These are phyloP conservation scores for Podospora pseudocomata DNA, from an alignment of 495 filamentous ascomycete genomes.

Conservation along the genomic window DNA sequence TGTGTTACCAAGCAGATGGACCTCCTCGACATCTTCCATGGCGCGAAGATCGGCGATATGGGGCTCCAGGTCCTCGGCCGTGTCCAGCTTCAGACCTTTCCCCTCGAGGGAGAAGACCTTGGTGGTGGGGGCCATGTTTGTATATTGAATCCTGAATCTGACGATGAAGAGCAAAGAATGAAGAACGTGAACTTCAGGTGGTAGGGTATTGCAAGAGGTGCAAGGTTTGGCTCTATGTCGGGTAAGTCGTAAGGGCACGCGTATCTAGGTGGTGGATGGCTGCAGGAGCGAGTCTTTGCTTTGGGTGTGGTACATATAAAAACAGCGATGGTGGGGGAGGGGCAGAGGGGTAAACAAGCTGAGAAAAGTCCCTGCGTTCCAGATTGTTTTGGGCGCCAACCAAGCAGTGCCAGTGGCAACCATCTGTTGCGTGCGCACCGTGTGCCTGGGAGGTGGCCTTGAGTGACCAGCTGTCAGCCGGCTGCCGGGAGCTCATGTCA, in stretches of 20 bases:
- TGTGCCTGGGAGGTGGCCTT: neutral
- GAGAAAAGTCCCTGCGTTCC: slow-evolving; percentile 10
- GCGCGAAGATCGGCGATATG: slow-evolving; percentile 71
- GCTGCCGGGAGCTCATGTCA: neutral
- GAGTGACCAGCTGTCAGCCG: slow-evolving; percentile 8
- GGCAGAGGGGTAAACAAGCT: slow-evolving; percentile 22
- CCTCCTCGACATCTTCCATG: slow-evolving; percentile 73
- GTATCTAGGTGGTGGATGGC: neutral
- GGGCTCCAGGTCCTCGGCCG: slow-evolving; percentile 77
- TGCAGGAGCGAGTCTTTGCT: slow-evolving; percentile 13
- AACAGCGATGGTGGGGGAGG: slow-evolving; percentile 29
- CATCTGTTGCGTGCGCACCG: neutral
- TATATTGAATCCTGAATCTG: slow-evolving; percentile 1
- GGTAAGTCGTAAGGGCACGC: neutral
- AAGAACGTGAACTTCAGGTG: neutral
- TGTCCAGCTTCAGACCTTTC: slow-evolving; percentile 86
- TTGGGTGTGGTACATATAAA: neutral
- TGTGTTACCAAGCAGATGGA: slow-evolving; percentile 84
- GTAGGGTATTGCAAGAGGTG: neutral
- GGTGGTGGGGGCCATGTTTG: slow-evolving; percentile 42
- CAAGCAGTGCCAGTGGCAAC: slow-evolving; percentile 5
- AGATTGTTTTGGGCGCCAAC: slow-evolving; percentile 8
- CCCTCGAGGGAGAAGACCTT: slow-evolving; percentile 89
- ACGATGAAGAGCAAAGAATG: slow-evolving; percentile 2
- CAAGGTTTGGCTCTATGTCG: neutral